Conservation (phyloP, 2,329 filamentous ascomycete genomes). For the Chrysosporium keratinophilum region DNA sequence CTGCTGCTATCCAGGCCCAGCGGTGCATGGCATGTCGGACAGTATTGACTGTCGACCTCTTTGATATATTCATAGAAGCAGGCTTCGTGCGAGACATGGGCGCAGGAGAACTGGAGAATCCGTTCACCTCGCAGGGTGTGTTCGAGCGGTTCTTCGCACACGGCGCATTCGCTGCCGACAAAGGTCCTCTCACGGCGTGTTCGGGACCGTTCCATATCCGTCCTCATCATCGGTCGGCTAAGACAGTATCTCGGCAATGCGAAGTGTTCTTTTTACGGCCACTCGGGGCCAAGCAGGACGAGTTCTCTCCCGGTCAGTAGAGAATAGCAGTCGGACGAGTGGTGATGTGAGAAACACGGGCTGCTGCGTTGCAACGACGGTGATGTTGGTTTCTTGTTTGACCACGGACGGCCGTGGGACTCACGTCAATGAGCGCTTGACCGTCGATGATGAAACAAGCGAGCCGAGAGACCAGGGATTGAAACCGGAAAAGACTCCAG, state of each 20-base stretch:
- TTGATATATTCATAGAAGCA: slow-evolving; percentile 99
- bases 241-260: background rate
- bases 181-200: slow-evolving; percentile 85
- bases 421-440: background rate
- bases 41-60: slow-evolving; percentile 87
- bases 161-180: slow-evolving; percentile 85
- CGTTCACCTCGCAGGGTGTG: slow-evolving; percentile 89
- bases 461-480: background rate
- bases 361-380: background rate
- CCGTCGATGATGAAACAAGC: slow-evolving; percentile 2
- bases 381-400: background rate
- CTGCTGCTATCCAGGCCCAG: slow-evolving; percentile 85
- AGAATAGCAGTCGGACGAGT: background rate
- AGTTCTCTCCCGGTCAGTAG: background rate
- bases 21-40: slow-evolving; percentile 85
- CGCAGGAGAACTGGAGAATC: slow-evolving; percentile 89
- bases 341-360: background rate
- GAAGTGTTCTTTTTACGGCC: background rate
- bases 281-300: background rate
- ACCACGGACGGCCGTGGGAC: background rate
- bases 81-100: slow-evolving; percentile 94
- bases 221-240: slow-evolving; percentile 32
- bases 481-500: slow-evolving; percentile 1
- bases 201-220: slow-evolving; percentile 66
- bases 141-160: slow-evolving; percentile 92